Conservation (phyloP, 2,329 filamentous ascomycete species). For the Monosporascus sp. region DNA sequence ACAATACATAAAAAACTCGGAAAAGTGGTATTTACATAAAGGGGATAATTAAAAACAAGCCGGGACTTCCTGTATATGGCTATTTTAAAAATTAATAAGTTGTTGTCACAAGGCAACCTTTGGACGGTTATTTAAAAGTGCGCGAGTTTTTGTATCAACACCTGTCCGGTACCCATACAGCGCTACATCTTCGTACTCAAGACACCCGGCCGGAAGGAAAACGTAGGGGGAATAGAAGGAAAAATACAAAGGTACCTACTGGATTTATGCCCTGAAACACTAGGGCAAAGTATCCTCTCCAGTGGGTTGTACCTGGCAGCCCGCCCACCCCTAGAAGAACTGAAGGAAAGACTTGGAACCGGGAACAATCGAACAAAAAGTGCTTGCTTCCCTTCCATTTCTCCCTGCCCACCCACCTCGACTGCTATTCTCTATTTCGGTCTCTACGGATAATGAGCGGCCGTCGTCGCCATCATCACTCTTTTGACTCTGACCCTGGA, state of each 20-base stretch:
- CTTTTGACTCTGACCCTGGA: constrained; percentile 22
- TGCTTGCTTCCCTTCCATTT: background rate
- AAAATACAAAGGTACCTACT: background rate
- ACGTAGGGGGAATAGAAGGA: background rate
- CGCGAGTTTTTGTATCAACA: too few relatives aligned
- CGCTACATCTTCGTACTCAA: too few relatives aligned
- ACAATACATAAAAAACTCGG: too few relatives aligned
- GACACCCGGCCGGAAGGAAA: background rate
- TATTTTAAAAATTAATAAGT: too few relatives aligned
- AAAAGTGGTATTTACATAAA: too few relatives aligned
- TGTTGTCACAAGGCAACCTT: too few relatives aligned
- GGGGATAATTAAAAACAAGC: too few relatives aligned
- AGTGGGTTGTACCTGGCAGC: background rate
- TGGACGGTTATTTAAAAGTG: too few relatives aligned
- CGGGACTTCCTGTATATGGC: too few relatives aligned
- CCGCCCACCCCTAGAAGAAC: background rate
- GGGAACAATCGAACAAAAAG: background rate
- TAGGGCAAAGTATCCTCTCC: background rate
- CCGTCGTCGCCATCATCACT: constrained; percentile 17
- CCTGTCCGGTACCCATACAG: too few relatives aligned
- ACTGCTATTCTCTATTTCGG: background rate
- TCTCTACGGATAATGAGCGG: constrained; percentile 14
- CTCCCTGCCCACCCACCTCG: background rate
- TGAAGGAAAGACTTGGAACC: background rate
- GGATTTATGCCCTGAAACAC: background rate